Evolutionary conservation across 139 green algal species (phyloP).

Genomic region (Chlamydomonas incerta): DNA sequence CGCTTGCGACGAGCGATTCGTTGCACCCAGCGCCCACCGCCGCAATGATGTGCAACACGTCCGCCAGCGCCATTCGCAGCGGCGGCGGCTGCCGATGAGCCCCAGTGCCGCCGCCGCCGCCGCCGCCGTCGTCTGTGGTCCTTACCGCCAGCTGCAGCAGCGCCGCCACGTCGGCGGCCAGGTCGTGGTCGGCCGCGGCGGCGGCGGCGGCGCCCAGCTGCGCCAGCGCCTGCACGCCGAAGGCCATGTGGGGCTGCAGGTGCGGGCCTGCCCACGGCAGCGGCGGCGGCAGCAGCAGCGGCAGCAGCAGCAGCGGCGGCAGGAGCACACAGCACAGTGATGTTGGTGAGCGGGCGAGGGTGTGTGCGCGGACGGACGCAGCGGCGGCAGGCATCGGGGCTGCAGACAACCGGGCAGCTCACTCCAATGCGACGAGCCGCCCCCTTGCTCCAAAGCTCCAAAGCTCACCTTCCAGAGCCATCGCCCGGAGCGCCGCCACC

Average conservation of each 20-base stretch:
- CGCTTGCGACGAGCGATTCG: too few relatives aligned
- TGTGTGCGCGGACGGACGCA: too few relatives aligned
- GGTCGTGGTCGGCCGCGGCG: slow-evolving; percentile 3
- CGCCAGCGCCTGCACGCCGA: slow-evolving; percentile 20
- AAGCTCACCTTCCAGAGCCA: slow-evolving; percentile 5
- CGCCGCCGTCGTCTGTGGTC: too few relatives aligned
- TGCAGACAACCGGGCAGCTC: too few relatives aligned
- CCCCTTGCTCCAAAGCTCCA: too few relatives aligned
- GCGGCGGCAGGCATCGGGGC: too few relatives aligned
- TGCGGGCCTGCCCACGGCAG: not conserved
- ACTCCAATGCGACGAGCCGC: too few relatives aligned
- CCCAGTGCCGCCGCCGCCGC: not conserved
- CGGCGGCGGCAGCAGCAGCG: too few relatives aligned
- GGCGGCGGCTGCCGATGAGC: not conserved
- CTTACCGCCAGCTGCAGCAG: slow-evolving; percentile 21
- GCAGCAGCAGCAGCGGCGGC: not conserved
- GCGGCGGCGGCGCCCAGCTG: not conserved
- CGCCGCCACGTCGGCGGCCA: slow-evolving; percentile 1
- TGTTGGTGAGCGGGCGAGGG: too few relatives aligned
- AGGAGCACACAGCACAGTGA: too few relatives aligned
- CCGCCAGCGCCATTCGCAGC: slow-evolving; percentile 2
- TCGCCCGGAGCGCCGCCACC: slow-evolving; percentile 15
- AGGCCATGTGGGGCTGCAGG: not conserved
- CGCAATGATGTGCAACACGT: not conserved
- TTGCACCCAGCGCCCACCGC: slow-evolving; percentile 6